These are phyloP conservation scores for Candida frijolesensis DNA, from an alignment of 1,139 yeast species.

Conservation along the genomic window DNA sequence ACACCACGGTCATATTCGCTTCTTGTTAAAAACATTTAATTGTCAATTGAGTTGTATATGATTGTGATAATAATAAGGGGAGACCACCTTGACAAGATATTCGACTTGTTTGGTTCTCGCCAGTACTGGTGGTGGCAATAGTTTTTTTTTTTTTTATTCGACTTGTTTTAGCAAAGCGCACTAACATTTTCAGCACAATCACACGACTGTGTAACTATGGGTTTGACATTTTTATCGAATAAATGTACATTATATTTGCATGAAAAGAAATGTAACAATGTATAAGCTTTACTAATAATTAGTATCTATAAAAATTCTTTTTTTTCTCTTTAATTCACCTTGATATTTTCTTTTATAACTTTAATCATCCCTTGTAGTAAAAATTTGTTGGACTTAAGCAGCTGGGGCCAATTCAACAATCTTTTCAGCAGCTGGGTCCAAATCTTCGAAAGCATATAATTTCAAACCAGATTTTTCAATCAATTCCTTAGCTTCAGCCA, in stretches of 20 bases:
- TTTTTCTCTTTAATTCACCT: neutral
- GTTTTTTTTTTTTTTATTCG: neutral
- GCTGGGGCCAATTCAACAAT: constrained; percentile 73
- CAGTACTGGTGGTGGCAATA: neutral
- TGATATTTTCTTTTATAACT: neutral
- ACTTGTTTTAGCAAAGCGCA: neutral
- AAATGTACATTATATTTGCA: neutral
- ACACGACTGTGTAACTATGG: neutral
- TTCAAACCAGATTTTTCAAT: constrained; percentile 88
- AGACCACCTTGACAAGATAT: neutral
- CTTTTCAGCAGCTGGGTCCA: constrained; percentile 97
- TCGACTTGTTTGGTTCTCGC: neutral
- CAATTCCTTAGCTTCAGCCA: constrained; percentile 84
- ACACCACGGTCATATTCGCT: constrained; percentile 99
- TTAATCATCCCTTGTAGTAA: neutral
- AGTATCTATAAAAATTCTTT: neutral
- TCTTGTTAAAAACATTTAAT: constrained; percentile 88
- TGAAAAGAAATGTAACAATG: neutral
- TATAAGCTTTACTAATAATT: neutral
- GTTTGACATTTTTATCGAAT: neutral
- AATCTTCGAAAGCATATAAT: constrained; percentile 87
- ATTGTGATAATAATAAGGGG: neutral
- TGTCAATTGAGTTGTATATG: neutral
- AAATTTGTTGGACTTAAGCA: constrained; percentile 6
- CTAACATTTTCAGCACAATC: neutral